Evolutionary conservation across 2,329 filamentous ascomycete genomes (phyloP), one percentile per base, ranked within the genome.

Genomic region (Pseudohalonectria lignicola): DNA sequence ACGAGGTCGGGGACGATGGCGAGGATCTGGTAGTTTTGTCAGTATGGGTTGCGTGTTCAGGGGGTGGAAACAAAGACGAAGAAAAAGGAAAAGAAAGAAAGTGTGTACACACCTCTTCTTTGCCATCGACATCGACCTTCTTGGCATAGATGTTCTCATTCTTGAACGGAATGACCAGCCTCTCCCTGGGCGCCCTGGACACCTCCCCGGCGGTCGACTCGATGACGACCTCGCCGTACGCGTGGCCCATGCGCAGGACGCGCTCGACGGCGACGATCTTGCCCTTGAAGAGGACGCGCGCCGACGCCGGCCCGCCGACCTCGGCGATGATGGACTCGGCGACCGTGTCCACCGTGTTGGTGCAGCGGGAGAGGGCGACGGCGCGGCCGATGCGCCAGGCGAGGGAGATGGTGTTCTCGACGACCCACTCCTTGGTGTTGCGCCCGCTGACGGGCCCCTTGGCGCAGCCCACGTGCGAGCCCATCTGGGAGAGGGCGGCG

Each of bases 141-240:
- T 44, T 51, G 39, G 67, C 64, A n/a, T 57, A 71, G 32, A 83
- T 79, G 48, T 83, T 83, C 50, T 85, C 79, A 53, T 84, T 84
- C 58, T 82, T 82, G 62, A 84, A 83, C 0, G 79, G 78, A 36
- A 84, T 78, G 49, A 73, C 78, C 50, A 82, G 56, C 21, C 55
- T 19, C 10, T 42, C 39, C 3, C 39, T 37, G 5, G 15, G 25
- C 18, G 15, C 5, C n/a, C 15, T 9, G 5, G 49, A 46, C 19
- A 54, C 51, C 38, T 55, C 46, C 39, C 62, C 44, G 17, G 66
- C 64, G 16, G 59, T 56, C 3, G 66, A 66, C 41, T 73, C 63
- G 37, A 79, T 71, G 18, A 69, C 63, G 42, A 73, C 70, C 48
- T 75, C 72, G 10, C 75, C 75, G 46, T 77, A 76, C 8, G 71